phyloP scores from a whole-genome alignment of 495 filamentous ascomycete species.

The Aspergillus carlsbadensis region DNA sequence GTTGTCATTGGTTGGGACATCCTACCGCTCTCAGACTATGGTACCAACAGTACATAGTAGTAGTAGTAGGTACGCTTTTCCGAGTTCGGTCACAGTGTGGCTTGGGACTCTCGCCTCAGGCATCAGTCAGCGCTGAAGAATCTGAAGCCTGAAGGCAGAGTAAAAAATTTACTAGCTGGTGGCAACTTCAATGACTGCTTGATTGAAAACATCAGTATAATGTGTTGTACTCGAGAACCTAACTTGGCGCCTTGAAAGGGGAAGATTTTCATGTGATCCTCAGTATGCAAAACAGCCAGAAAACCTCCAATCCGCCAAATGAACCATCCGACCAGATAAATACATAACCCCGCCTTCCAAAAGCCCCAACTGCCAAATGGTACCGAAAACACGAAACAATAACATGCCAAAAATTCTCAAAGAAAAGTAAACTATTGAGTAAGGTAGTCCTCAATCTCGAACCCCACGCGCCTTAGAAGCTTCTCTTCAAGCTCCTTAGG shows the following conservation, averaged over 20 bases:
- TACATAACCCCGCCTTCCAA: not conserved
- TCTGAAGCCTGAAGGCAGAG: no score
- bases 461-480: constrained; percentile 67
- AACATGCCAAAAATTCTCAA: not conserved
- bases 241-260: not conserved
- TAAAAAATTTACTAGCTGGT: no score
- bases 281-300: not conserved
- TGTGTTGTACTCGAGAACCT: no score
- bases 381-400: constrained; percentile 2
- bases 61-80: no score
- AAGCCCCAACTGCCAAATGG: constrained; percentile 8
- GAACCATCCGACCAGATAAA: not conserved
- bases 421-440: constrained; percentile 28
- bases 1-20: not conserved
- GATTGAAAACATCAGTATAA: no score
- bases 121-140: no score
- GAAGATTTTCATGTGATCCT: not conserved
- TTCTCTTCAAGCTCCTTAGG: constrained; percentile 58
- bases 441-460: constrained; percentile 83
- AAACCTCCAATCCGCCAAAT: not conserved
- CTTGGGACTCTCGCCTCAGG: no score
- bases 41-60: no score
- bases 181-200: no score
- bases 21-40: not conserved
- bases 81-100: no score